These are phyloP conservation scores for Colletotrichum musicola DNA, from an alignment of 2,329 filamentous ascomycete genomes.

Conservation along the genomic window DNA sequence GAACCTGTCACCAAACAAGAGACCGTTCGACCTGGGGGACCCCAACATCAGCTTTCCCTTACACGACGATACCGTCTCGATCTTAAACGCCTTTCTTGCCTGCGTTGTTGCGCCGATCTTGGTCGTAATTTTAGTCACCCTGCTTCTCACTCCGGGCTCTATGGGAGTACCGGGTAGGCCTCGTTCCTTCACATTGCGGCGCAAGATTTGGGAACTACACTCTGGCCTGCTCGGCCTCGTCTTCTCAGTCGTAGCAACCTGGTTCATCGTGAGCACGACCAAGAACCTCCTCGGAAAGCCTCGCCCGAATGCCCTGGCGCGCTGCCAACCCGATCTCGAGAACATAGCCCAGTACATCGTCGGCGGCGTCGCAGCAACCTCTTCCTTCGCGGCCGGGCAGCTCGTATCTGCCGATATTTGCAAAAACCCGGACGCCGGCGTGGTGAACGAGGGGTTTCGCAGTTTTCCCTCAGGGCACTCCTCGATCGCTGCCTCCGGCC, in stretches of 20 bases:
- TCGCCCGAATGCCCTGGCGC: slow-evolving; percentile 79
- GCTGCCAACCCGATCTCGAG: slow-evolving; percentile 76
- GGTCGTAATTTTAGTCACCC: slow-evolving; percentile 71
- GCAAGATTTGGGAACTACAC: slow-evolving; percentile 86
- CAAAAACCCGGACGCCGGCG: slow-evolving; percentile 64
- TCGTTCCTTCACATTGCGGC: slow-evolving; percentile 71
- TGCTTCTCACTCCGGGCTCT: slow-evolving; percentile 74
- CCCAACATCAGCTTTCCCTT: slow-evolving; percentile 78
- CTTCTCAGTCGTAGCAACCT: slow-evolving; percentile 73
- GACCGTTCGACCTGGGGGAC: slow-evolving; percentile 73
- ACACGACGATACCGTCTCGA: slow-evolving; percentile 73
- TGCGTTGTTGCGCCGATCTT: slow-evolving; percentile 59
- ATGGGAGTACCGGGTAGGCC: slow-evolving; percentile 67
- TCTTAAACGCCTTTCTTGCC: slow-evolving; percentile 1
- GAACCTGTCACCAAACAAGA: slow-evolving; percentile 65
- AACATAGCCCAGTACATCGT: slow-evolving; percentile 67
- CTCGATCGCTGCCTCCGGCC: slow-evolving; percentile 76
- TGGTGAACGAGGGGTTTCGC: slow-evolving; percentile 77
- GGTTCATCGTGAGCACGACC: slow-evolving; percentile 80
- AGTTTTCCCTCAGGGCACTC: slow-evolving; percentile 62
- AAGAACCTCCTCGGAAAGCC: slow-evolving; percentile 74
- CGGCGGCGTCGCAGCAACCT: slow-evolving; percentile 64
- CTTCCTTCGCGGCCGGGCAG: slow-evolving; percentile 62
- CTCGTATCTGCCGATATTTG: slow-evolving; percentile 80
- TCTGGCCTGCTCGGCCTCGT: slow-evolving; percentile 80